Conservation (phyloP, 1,284 basidiomycete genomes). For the Cutaneotrichosporon spelunceum region DNA sequence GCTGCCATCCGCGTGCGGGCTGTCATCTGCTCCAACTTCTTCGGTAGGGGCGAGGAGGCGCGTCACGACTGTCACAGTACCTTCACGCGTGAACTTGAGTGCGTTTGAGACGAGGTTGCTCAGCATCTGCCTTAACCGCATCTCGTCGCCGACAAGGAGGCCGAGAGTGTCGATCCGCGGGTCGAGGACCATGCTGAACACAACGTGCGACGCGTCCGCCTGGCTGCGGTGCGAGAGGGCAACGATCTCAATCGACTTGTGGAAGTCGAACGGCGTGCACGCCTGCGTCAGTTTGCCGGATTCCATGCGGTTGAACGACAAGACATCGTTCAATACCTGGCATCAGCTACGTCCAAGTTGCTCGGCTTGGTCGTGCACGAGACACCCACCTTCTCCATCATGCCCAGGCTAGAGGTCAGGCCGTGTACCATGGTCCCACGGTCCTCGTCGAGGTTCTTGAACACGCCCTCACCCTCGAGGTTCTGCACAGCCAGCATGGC, state of each 20-base stretch:
- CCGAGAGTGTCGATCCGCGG: constrained; percentile 66
- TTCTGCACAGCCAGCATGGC: constrained; percentile 85
- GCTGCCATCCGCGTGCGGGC: neutral
- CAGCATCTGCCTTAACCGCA: constrained; percentile 72
- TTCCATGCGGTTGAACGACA: constrained; percentile 56
- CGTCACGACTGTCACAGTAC: constrained; percentile 52
- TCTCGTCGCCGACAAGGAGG: constrained; percentile 56
- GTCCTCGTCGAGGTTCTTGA: constrained; percentile 38
- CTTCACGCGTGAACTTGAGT: constrained; percentile 68
- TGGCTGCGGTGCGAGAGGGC: constrained; percentile 72
- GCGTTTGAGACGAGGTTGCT: constrained; percentile 53
- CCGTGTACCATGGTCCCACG: constrained; percentile 49
- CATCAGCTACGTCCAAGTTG: neutral
- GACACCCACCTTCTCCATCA: constrained; percentile 58
- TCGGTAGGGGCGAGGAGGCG: constrained; percentile 46
- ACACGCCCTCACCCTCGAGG: constrained; percentile 63
- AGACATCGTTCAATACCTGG: constrained; percentile 75
- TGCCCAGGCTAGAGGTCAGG: constrained; percentile 73
- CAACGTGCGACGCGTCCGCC: constrained; percentile 66
- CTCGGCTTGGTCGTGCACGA: too few species aligned
- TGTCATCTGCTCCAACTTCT: too few species aligned
- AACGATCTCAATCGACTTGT: constrained; percentile 74
- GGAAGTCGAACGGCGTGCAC: constrained; percentile 70
- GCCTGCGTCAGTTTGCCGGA: constrained; percentile 46
- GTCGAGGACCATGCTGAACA: constrained; percentile 69